Evolutionary conservation across 352 stramenopile species (phyloP), one percentile per base, ranked within the genome.

Genomic region (Phytopythium ostracodes): DNA sequence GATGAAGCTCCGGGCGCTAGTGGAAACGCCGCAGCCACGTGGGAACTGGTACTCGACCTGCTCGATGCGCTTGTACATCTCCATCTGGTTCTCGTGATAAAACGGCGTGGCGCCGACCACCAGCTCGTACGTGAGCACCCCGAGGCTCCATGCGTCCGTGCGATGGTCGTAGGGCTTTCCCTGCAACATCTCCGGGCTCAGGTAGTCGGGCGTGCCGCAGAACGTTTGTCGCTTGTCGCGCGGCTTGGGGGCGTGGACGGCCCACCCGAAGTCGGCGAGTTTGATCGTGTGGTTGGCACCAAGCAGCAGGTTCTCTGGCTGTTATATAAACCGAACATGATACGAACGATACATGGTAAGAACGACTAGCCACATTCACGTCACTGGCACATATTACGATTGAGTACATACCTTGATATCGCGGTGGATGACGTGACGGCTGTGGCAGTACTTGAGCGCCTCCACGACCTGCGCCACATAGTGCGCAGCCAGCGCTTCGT

Each of bases 181-280:
- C n/a, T 77, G 60, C 44, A 95, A 59, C 42, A 96, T 89, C 73
- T 96, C 88, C 0, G 88, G 88, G 55, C 84, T 92, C 43, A 96
- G 53, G 61, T 96, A 96, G 60, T 95, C 83, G 6, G 83, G 87
- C 27, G 88, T 96, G 2, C 88, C 88, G 52, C 88, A 96, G 40
- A 94, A 92, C 35, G 87, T 95, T 9, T 73, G 75, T 6, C 87
- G 79, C 50, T 71, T 65, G 35, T 79, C 72, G 59, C 80, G 74
- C 2, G 86, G 73, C n/a, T 78, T 76, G 3, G 79, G 77, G 0
- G 85, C 88, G 60, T 93, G 79, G 8, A 94, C 84, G 2, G 88
- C 92, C 83, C 87, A 93, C 10, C 88, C 88, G 44, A 96, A 96
- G 62, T 96, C 88, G 35, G 88, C 88, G 43, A 96, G 72, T 63